A percentile compares a stretch with the other conserved stretches of the same genome.
Evolutionary conservation across 2,329 filamentous ascomycete species (phyloP).

Genomic region (Phoma sp.): DNA sequence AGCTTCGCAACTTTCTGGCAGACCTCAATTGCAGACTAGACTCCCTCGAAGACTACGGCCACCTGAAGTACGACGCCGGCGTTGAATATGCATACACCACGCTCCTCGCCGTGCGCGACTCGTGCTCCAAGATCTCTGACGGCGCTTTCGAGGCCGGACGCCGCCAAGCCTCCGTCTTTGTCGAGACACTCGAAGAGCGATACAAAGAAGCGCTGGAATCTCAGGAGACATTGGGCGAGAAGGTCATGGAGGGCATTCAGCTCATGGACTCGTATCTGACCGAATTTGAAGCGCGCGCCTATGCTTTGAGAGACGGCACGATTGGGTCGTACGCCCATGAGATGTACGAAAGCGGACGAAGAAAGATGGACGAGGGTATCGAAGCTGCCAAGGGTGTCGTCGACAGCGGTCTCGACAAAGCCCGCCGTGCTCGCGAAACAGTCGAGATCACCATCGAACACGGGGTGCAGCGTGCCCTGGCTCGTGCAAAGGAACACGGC

Average conservation of each 20-base stretch:
- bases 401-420: constrained; percentile 80
- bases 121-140: constrained; percentile 88
- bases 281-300: constrained; percentile 82
- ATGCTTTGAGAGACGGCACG: constrained; percentile 79
- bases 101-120: constrained; percentile 81
- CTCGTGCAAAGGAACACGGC: constrained; percentile 76
- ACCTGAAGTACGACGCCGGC: constrained; percentile 80
- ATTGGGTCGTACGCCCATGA: constrained; percentile 73
- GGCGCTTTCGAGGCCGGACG: constrained; percentile 88
- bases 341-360: constrained; percentile 78
- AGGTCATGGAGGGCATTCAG: constrained; percentile 84
- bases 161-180: constrained; percentile 82
- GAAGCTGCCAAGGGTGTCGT: constrained; percentile 76
- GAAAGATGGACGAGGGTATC: constrained; percentile 80
- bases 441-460: constrained; percentile 71
- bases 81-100: constrained; percentile 86
- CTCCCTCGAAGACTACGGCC: constrained; percentile 85
- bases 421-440: constrained; percentile 76
- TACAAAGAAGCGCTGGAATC: constrained; percentile 86
- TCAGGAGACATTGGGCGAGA: constrained; percentile 88
- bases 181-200: constrained; percentile 86
- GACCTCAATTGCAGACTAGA: constrained; percentile 88
- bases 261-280: constrained; percentile 83
- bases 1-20: constrained; percentile 81
- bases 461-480: constrained; percentile 79